Evolutionary conservation across 495 filamentous ascomycete species (phyloP).

Genomic region (Umbilicaria muhlenbergii): DNA sequence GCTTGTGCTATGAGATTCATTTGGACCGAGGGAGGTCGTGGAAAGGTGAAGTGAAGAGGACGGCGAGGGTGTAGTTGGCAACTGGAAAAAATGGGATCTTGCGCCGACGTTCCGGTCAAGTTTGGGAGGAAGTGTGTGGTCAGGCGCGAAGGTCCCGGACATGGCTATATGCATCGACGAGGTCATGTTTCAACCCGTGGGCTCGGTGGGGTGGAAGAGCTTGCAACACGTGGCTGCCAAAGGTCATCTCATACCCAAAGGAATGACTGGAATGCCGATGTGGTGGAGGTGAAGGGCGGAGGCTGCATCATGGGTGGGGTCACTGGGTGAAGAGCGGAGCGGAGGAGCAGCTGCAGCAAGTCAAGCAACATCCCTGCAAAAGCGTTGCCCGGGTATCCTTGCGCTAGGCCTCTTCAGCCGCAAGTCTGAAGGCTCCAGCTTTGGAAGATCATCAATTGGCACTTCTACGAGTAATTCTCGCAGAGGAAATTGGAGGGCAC

Average conservation of each 20-base stretch:
- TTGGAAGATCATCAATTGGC: too few relatives aligned
- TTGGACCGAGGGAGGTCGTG: slow-evolving; percentile 27
- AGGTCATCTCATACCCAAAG: not conserved
- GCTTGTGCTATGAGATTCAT: slow-evolving; percentile 6
- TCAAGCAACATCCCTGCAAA: too few relatives aligned
- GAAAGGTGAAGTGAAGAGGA: slow-evolving; percentile 44
- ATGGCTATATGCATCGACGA: slow-evolving; percentile 18
- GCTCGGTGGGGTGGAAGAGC: not conserved
- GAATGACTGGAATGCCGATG: too few relatives aligned
- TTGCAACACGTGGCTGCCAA: not conserved
- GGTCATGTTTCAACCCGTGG: not conserved
- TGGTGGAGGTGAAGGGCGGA: too few relatives aligned
- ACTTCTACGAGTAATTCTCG: too few relatives aligned
- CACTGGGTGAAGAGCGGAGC: too few relatives aligned
- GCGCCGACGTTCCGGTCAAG: slow-evolving; percentile 35
- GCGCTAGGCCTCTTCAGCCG: too few relatives aligned
- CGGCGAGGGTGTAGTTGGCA: slow-evolving; percentile 47
- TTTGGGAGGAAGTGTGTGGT: slow-evolving; percentile 33
- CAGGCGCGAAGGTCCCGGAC: slow-evolving; percentile 34
- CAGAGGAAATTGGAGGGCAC: too few relatives aligned
- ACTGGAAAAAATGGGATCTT: slow-evolving; percentile 49
- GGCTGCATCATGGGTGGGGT: too few relatives aligned
- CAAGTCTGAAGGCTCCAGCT: too few relatives aligned
- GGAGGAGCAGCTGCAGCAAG: too few relatives aligned
- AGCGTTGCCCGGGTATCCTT: too few relatives aligned